These are phyloP conservation scores for Monosporascus sp. DNA, from an alignment of 2,329 filamentous ascomycete genomes.

Conservation along the genomic window DNA sequence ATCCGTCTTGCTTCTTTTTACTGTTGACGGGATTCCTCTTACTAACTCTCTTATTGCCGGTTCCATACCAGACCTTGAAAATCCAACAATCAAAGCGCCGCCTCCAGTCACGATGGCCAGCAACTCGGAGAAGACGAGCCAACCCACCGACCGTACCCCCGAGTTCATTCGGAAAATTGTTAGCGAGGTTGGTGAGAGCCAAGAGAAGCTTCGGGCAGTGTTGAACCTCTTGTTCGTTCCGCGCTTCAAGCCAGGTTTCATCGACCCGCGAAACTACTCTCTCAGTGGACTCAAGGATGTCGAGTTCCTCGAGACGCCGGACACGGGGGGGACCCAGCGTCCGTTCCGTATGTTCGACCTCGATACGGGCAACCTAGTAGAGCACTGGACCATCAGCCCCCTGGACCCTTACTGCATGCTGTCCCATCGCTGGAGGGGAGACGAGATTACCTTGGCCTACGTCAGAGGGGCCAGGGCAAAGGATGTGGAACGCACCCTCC, in stretches of 20 bases:
- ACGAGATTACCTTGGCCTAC: conserved; percentile 24
- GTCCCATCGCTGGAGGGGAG: conserved; percentile 30
- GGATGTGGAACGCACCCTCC: neutral
- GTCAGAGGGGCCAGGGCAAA: conserved; percentile 18
- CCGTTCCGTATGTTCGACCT: conserved; percentile 30
- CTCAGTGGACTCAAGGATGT: conserved; percentile 13
- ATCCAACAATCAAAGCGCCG: too few relatives aligned
- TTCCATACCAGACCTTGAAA: too few relatives aligned
- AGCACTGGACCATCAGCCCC: conserved; percentile 17
- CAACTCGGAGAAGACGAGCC: too few relatives aligned
- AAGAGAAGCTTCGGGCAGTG: conserved; percentile 18
- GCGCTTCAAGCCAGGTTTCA: conserved; percentile 19
- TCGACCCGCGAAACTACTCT: conserved; percentile 5
- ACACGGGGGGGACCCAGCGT: too few relatives aligned
- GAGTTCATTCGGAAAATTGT: too few relatives aligned
- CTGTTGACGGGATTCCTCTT: too few relatives aligned
- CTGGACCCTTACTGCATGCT: conserved; percentile 30
- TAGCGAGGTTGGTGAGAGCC: conserved; percentile 10
- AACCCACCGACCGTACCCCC: too few relatives aligned
- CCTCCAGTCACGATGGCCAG: too few relatives aligned
- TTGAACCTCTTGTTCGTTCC: conserved; percentile 20
- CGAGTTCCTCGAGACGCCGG: conserved; percentile 11
- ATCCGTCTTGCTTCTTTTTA: too few relatives aligned
- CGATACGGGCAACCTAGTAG: conserved; percentile 25
- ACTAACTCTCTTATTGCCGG: too few relatives aligned